Conservation (phyloP, 306 rosid species). For the Pterocarpus santalinus region DNA sequence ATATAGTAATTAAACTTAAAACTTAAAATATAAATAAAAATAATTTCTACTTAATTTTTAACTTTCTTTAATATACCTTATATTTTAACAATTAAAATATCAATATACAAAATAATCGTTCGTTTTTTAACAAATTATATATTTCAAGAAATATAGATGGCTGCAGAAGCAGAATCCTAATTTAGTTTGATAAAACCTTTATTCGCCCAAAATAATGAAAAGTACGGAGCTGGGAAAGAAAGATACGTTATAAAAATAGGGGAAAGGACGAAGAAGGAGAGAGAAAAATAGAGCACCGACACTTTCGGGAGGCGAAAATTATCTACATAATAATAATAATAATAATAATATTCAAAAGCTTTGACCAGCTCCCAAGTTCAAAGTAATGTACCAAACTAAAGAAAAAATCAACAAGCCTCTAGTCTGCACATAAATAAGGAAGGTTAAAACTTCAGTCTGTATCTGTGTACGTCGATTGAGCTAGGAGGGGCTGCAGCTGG, state of each 20-base stretch:
- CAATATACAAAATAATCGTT: too few species aligned
- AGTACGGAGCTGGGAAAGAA: not conserved
- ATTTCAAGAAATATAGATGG: too few species aligned
- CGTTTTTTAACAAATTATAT: too few species aligned
- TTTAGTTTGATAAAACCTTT: not conserved
- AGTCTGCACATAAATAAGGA: not conserved
- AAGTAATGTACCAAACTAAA: not conserved
- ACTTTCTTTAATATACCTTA: too few species aligned
- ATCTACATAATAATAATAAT: not conserved
- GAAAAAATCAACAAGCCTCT: not conserved
- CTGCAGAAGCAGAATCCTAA: too few species aligned
- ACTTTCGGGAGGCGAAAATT: not conserved
- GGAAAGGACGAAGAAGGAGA: not conserved
- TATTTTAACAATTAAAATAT: too few species aligned
- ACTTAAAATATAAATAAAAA: not conserved
- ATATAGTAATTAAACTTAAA: not conserved
- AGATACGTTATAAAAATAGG: not conserved
- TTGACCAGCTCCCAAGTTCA: not conserved
- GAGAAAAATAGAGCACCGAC: slow-evolving; percentile 13
- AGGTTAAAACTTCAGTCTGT: not conserved
- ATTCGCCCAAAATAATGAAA: not conserved
- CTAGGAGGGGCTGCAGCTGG: not conserved
- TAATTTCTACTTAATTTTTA: too few species aligned
- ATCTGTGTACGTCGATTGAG: not conserved
- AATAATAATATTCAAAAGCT: not conserved